Conservation (phyloP, 768 basidiomycete species). For the Coprinopsis strossmayeri region DNA sequence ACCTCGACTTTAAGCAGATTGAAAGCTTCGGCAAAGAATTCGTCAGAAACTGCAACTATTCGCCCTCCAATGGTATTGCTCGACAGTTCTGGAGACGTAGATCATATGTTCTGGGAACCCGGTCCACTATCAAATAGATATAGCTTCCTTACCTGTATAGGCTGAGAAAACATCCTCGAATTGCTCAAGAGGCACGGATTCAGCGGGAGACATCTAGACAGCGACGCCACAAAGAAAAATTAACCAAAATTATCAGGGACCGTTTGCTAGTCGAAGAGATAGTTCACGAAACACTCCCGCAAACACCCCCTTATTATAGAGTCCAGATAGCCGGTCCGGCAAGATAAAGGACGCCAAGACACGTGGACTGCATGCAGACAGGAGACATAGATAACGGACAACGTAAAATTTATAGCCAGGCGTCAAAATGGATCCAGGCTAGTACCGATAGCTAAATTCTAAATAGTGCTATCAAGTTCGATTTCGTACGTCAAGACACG, state of each 20-base stretch:
- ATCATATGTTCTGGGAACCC: background rate
- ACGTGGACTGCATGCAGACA: too few relatives aligned
- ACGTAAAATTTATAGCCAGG: too few relatives aligned
- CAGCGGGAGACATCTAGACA: conserved; percentile 10
- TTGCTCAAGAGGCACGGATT: conserved; percentile 36
- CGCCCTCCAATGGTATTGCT: conserved; percentile 76
- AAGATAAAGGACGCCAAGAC: background rate
- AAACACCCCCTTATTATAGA: background rate
- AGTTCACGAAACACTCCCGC: too few relatives aligned
- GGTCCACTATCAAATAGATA: background rate
- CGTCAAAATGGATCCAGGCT: too few relatives aligned
- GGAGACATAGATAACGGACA: too few relatives aligned
- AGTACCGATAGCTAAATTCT: too few relatives aligned
- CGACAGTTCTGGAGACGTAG: conserved; percentile 63
- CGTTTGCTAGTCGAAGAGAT: too few relatives aligned
- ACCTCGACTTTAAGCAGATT: conserved; percentile 83
- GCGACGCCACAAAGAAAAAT: too few relatives aligned
- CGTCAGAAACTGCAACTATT: conserved; percentile 78
- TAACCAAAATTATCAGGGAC: too few relatives aligned
- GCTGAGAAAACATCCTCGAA: conserved; percentile 43
- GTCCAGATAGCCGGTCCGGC: background rate
- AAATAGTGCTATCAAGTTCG: too few relatives aligned
- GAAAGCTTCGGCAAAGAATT: conserved; percentile 88
- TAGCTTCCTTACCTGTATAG: conserved; percentile 36
- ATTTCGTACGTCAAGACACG: too few relatives aligned